Evolutionary conservation across 1,139 yeast genomes (phyloP).

Genomic region (Yamadazyma blattariae): DNA sequence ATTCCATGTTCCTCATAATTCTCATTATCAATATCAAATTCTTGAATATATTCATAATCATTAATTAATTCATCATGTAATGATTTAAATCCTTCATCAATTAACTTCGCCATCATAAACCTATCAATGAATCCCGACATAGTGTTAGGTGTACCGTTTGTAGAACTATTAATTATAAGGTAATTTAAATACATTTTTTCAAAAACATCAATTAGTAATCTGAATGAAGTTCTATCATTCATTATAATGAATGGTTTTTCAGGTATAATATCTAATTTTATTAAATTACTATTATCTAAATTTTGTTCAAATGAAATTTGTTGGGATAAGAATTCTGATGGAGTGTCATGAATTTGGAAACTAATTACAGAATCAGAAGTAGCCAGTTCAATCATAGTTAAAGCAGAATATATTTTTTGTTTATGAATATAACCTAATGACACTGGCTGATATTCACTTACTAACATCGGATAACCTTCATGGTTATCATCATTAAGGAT

Average conservation of each 20-base stretch:
- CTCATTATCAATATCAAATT: slow-evolving; percentile 17
- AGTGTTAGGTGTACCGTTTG: slow-evolving; percentile 13
- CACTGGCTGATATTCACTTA: slow-evolving; percentile 24
- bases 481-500: slow-evolving; percentile 32
- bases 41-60: slow-evolving; percentile 6
- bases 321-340: slow-evolving; percentile 20
- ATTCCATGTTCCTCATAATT: slow-evolving; percentile 5
- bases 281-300: slow-evolving; percentile 5
- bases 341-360: slow-evolving; percentile 22
- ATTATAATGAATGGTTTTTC: slow-evolving; percentile 23
- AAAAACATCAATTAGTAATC: slow-evolving; percentile 36
- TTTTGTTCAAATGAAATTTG: slow-evolving; percentile 25
- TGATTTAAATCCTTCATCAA: slow-evolving; percentile 26
- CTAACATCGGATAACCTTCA: slow-evolving; percentile 44
- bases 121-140: slow-evolving; percentile 44
- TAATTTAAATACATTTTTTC: slow-evolving; percentile 42
- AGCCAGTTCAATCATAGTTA: slow-evolving; percentile 13
- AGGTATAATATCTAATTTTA: slow-evolving; percentile 16
- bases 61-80: slow-evolving; percentile 16
- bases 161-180: slow-evolving; percentile 23
- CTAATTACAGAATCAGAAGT: slow-evolving; percentile 15
- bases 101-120: slow-evolving; percentile 30
- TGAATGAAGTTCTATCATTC: slow-evolving; percentile 34
- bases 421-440: slow-evolving; percentile 38
- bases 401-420: slow-evolving; percentile 18